These are phyloP conservation scores for Ophiostoma triangulosporum DNA, from an alignment of 2,329 filamentous ascomycete genomes.

Conservation along the genomic window DNA sequence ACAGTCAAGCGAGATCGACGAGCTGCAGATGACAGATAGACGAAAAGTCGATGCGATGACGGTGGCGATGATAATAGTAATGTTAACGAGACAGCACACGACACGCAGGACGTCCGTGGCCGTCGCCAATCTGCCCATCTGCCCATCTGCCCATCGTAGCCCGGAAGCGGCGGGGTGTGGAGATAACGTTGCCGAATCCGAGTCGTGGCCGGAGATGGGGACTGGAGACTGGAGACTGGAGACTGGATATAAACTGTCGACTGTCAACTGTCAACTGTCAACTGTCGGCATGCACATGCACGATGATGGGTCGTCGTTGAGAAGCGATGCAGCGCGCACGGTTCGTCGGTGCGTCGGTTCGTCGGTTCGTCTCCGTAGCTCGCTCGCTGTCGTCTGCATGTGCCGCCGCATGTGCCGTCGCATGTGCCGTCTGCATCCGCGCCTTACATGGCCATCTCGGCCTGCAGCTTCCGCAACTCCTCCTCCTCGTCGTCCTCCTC, in stretches of 20 bases:
- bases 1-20: neutral
- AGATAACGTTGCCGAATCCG: too few relatives aligned
- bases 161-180: too few relatives aligned
- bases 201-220: too few relatives aligned
- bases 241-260: too few relatives aligned
- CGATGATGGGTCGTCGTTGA: neutral
- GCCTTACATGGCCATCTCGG: constrained; percentile 85
- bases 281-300: neutral
- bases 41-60: neutral
- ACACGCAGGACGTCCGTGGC: too few relatives aligned
- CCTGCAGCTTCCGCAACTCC: constrained; percentile 82
- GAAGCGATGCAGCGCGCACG: neutral
- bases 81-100: too few relatives aligned
- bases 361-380: neutral
- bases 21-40: neutral
- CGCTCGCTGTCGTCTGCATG: neutral
- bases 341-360: neutral
- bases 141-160: too few relatives aligned
- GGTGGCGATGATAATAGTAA: too few relatives aligned
- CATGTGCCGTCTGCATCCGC: neutral
- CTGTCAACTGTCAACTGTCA: neutral
- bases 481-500: constrained; percentile 87
- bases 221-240: too few relatives aligned
- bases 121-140: too few relatives aligned
- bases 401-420: neutral